phyloP scores from a whole-genome alignment of 2,329 filamentous ascomycete species.

The Colletotrichum godetiae region DNA sequence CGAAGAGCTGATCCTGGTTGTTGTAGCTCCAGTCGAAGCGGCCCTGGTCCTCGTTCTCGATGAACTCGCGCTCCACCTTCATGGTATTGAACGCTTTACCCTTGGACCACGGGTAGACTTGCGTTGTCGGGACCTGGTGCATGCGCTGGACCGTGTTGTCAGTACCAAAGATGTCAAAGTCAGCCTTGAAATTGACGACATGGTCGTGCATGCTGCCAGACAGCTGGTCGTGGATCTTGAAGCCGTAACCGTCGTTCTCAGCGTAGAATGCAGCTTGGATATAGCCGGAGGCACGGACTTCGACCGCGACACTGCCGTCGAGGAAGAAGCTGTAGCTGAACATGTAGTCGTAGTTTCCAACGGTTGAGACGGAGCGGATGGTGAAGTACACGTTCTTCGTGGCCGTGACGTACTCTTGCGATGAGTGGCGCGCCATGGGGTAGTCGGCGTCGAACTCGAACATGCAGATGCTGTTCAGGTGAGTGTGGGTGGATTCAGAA shows the following conservation, averaged over 20 bases:
- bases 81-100: constrained; percentile 61
- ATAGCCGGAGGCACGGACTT: constrained; percentile 64
- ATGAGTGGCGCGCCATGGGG: constrained; percentile 60
- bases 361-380: constrained; percentile 59
- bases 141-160: constrained; percentile 56
- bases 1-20: constrained; percentile 55
- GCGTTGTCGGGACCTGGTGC: constrained; percentile 45
- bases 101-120: constrained; percentile 61
- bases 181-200: constrained; percentile 65
- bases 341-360: constrained; percentile 67
- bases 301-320: constrained; percentile 63
- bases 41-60: constrained; percentile 55
- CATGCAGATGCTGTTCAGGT: constrained; percentile 64
- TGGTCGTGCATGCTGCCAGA: constrained; percentile 66
- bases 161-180: constrained; percentile 62
- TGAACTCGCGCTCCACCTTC: constrained; percentile 55
- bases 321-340: constrained; percentile 62
- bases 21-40: constrained; percentile 62
- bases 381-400: constrained; percentile 60
- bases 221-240: constrained; percentile 58
- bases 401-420: constrained; percentile 51
- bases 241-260: constrained; percentile 60
- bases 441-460: constrained; percentile 64
- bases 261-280: constrained; percentile 62
- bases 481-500: constrained; percentile 54